These are phyloP conservation scores for Gynandropsis gynandra DNA, from an alignment of 345 rosid species.

Conservation along the genomic window DNA sequence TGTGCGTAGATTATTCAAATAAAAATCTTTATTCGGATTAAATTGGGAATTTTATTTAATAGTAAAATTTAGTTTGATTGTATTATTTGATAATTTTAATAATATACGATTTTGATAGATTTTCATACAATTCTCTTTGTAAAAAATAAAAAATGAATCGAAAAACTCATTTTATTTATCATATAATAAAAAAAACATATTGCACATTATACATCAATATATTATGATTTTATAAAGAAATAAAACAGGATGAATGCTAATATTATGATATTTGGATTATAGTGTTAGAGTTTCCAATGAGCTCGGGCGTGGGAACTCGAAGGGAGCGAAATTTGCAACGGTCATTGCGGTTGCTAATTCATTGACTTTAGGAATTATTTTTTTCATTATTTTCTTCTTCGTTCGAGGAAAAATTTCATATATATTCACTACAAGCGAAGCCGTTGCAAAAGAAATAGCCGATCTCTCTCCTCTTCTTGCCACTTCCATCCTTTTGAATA, in stretches of 20 bases:
- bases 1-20: too few species aligned
- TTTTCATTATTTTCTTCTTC: conserved; percentile 44
- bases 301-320: conserved; percentile 60
- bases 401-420: conserved; percentile 53
- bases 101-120: too few species aligned
- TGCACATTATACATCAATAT: too few species aligned
- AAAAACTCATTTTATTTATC: too few species aligned
- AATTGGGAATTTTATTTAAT: background rate
- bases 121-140: too few species aligned
- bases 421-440: conserved; percentile 43
- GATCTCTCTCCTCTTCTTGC: conserved; percentile 65
- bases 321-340: conserved; percentile 52
- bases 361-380: conserved; percentile 39
- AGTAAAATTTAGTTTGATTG: too few species aligned
- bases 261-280: background rate
- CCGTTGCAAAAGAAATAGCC: conserved; percentile 56
- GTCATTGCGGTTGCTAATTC: conserved; percentile 30
- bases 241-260: too few species aligned
- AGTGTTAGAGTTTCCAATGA: conserved; percentile 89
- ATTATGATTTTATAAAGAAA: too few species aligned
- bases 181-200: too few species aligned
- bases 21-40: too few species aligned
- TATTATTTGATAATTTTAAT: too few species aligned
- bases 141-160: too few species aligned
- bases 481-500: conserved; percentile 62